These are phyloP conservation scores for Volvox reticuliferus DNA, from an alignment of 139 green algal species.

Conservation along the genomic window DNA sequence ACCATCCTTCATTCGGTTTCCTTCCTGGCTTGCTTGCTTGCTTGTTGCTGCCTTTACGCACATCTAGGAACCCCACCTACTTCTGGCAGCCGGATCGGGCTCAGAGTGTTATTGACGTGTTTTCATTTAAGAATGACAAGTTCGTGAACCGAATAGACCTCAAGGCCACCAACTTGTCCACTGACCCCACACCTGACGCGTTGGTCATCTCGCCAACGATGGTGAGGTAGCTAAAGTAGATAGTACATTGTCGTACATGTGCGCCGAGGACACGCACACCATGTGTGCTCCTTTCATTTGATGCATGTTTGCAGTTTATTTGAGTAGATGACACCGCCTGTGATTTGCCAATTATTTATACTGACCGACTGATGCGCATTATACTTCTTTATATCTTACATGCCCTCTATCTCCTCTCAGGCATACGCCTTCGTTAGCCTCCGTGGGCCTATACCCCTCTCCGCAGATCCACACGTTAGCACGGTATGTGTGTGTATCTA, in stretches of 20 bases:
- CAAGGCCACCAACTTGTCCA: background rate
- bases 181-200: conserved; percentile 10
- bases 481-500: background rate
- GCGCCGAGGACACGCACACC: background rate
- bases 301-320: background rate
- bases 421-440: conserved; percentile 3
- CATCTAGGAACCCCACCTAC: background rate
- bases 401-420: background rate
- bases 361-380: background rate
- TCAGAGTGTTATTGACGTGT: conserved; percentile 5
- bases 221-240: background rate
- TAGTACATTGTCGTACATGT: no score
- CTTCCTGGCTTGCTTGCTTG: background rate
- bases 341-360: background rate
- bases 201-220: background rate
- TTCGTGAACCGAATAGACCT: conserved; percentile 11
- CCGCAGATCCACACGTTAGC: conserved; percentile 17
- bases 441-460: background rate
- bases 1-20: background rate
- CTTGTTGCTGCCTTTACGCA: no score
- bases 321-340: background rate
- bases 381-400: background rate
- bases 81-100: conserved; percentile 24
- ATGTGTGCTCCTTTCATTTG: background rate
- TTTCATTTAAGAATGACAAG: background rate